Evolutionary conservation across 257 asterid species (phyloP).

Genomic region (Leptodermis oblonga): DNA sequence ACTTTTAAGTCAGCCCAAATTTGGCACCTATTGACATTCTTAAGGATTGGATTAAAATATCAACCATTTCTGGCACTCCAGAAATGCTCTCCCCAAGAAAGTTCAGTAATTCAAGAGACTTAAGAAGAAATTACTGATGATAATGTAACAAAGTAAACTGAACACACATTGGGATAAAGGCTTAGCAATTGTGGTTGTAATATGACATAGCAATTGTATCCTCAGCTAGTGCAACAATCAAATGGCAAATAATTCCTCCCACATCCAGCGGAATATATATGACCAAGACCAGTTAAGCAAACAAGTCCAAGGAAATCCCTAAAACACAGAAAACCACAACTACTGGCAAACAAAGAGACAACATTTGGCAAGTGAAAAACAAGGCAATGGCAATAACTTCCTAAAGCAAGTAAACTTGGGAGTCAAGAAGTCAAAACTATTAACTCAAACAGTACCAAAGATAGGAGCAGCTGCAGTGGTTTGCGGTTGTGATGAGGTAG

Average conservation of each 20-base stretch:
- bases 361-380: conserved; percentile 9
- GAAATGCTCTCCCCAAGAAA: not conserved
- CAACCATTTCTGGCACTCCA: not conserved
- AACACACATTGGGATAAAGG: not conserved
- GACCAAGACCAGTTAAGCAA: not conserved
- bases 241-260: not conserved
- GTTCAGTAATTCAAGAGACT: not conserved
- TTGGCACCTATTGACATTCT: not conserved
- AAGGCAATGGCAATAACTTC: conserved; percentile 7
- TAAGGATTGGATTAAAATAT: not conserved
- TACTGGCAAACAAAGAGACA: not conserved
- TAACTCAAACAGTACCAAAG: conserved; percentile 38
- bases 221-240: not conserved
- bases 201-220: not conserved
- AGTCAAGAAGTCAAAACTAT: conserved; percentile 4
- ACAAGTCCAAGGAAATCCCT: not conserved
- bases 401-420: not conserved
- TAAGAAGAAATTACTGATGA: not conserved
- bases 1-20: not conserved
- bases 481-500: conserved; percentile 48
- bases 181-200: not conserved
- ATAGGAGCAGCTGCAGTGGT: conserved; percentile 41
- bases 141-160: not conserved
- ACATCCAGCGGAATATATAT: not conserved
- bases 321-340: not conserved